Conservation (phyloP, 768 basidiomycete genomes). For the Phanerochaete carnosa region DNA sequence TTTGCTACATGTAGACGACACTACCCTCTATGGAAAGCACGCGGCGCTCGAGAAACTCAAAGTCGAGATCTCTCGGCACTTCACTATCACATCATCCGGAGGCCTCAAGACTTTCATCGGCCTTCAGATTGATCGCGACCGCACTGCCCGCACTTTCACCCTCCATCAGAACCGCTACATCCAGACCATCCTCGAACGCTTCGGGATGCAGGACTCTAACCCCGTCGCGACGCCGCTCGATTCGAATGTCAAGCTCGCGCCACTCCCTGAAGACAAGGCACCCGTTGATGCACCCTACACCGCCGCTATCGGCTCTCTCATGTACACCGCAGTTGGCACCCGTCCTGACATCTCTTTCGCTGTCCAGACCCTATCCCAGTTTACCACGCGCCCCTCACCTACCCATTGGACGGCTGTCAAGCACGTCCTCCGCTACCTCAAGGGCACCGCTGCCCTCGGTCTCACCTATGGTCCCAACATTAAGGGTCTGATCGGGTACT, state of each 20-base stretch:
- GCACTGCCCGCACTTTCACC: conserved; percentile 13
- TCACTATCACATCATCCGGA: conserved; percentile 21
- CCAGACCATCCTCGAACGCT: conserved; percentile 21
- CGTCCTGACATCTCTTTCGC: conserved; percentile 32
- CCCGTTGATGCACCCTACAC: conserved; percentile 14
- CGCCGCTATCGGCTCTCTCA: conserved; percentile 22
- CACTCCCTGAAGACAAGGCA: background rate
- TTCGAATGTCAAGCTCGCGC: conserved; percentile 21
- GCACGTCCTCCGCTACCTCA: conserved; percentile 33
- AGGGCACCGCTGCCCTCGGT: conserved; percentile 27
- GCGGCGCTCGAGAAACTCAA: conserved; percentile 11
- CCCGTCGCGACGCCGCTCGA: conserved; percentile 31
- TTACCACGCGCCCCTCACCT: conserved; percentile 20
- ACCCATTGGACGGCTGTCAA: conserved; percentile 37
- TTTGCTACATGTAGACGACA: conserved; percentile 33
- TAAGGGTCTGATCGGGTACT: conserved; percentile 28
- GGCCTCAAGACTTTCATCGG: conserved; percentile 26
- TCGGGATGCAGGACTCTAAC: conserved; percentile 26
- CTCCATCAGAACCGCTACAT: conserved; percentile 27
- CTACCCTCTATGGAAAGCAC: background rate
- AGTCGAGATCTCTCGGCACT: conserved; percentile 17
- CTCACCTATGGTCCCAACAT: conserved; percentile 23
- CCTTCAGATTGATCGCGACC: conserved; percentile 26
- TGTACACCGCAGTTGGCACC: conserved; percentile 28
- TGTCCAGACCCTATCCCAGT: conserved; percentile 23